Evolutionary conservation across 169 alveolate genomes (phyloP).

Genomic region (Plasmodium fragile): DNA sequence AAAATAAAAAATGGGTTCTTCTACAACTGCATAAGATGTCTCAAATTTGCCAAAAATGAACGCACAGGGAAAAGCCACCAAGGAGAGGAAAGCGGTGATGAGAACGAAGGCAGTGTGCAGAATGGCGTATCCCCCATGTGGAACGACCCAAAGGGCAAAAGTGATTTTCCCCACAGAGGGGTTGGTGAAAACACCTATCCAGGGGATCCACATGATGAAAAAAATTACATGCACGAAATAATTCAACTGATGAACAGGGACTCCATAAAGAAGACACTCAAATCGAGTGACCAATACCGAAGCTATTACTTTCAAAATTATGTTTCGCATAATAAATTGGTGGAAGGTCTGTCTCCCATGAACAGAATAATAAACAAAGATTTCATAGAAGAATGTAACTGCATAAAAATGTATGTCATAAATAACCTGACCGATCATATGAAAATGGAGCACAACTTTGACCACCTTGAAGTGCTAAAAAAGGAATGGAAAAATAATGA

Average conservation of each 20-base stretch:
- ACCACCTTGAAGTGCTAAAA: neutral
- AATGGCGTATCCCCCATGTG: neutral
- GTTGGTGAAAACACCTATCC: neutral
- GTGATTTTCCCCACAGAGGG: neutral
- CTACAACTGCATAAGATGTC: constrained; percentile 20
- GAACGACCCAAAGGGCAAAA: neutral
- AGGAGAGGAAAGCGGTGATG: neutral
- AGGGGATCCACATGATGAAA: neutral
- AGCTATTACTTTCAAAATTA: constrained; percentile 35
- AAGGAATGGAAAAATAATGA: constrained; percentile 52
- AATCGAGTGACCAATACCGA: neutral
- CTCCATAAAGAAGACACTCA: constrained; percentile 11
- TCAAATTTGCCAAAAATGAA: constrained; percentile 19
- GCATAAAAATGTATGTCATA: constrained; percentile 23
- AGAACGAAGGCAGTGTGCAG: neutral
- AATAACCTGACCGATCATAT: constrained; percentile 31
- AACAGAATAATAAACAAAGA: constrained; percentile 4
- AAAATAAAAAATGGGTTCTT: constrained; percentile 15
- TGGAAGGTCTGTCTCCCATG: constrained; percentile 54
- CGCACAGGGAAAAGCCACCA: neutral
- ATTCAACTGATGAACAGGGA: neutral
- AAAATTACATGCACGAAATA: neutral
- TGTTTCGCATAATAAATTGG: neutral
- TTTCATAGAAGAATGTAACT: constrained; percentile 27
- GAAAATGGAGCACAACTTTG: constrained; percentile 23